phyloP scores from a whole-genome alignment of 306 rosid genomes.

The Amphicarpaea edgeworthii region DNA sequence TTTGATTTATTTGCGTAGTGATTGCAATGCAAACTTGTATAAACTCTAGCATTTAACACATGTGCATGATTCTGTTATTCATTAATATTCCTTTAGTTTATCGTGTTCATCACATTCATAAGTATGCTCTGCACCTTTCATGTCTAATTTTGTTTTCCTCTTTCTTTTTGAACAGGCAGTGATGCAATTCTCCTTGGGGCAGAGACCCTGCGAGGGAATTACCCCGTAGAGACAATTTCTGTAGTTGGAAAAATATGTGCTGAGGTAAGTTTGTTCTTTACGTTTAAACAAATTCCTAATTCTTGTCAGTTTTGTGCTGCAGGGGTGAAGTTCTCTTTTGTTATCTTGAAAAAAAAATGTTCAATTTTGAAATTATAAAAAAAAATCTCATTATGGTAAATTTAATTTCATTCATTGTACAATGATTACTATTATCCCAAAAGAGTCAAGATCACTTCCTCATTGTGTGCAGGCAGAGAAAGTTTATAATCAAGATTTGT shows the following conservation, averaged over 20 bases:
- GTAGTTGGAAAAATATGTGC: conserved; percentile 88
- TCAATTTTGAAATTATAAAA: background rate
- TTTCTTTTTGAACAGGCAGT: conserved; percentile 65
- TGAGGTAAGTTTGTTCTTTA: conserved; percentile 62
- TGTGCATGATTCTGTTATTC: conserved; percentile 17
- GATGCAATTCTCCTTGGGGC: conserved; percentile 99
- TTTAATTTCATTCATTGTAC: background rate
- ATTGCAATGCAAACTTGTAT: background rate
- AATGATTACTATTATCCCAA: background rate
- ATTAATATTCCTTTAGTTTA: conserved; percentile 34
- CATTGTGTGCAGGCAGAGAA: conserved; percentile 79
- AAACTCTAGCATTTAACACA: background rate
- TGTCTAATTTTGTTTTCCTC: conserved; percentile 20
- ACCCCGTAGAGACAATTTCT: conserved; percentile 93
- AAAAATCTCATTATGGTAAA: background rate
- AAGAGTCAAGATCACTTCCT: conserved; percentile 32
- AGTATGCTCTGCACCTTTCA: conserved; percentile 30
- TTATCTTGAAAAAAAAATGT: background rate
- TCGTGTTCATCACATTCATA: conserved; percentile 24
- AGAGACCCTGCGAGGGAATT: conserved; percentile 89
- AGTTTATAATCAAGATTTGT: conserved; percentile 90
- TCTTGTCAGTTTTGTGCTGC: background rate
- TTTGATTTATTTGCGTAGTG: conserved; percentile 7
- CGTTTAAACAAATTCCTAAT: conserved; percentile 28
- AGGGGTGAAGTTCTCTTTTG: background rate